These are phyloP conservation scores for Fraxinus latifolia DNA, from an alignment of 305 asterid species.

Conservation along the genomic window DNA sequence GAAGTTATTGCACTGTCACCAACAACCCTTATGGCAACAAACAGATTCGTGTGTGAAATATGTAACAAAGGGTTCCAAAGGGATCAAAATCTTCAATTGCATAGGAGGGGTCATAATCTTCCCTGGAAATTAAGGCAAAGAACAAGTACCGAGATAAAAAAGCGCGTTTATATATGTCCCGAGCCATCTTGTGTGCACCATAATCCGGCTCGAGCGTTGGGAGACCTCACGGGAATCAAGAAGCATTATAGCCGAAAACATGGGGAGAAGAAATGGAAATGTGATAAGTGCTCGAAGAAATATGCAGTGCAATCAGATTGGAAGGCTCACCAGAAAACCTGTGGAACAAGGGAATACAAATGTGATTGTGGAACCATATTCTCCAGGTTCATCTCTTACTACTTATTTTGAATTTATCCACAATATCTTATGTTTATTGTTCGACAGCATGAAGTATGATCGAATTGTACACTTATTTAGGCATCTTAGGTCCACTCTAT, in stretches of 20 bases:
- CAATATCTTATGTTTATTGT: not conserved
- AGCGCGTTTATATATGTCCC: conserved; percentile 85
- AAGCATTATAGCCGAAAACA: conserved; percentile 85
- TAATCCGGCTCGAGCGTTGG: conserved; percentile 66
- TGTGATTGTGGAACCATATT: conserved; percentile 92
- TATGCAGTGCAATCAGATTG: conserved; percentile 92
- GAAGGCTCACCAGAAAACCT: conserved; percentile 93
- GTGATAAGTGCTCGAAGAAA: conserved; percentile 73
- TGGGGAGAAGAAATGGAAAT: conserved; percentile 91
- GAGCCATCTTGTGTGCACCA: conserved; percentile 81
- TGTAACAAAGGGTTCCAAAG: conserved; percentile 84
- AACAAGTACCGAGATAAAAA: conserved; percentile 50
- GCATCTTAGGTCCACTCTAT: not conserved
- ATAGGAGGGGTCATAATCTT: conserved; percentile 82
- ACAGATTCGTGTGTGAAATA: conserved; percentile 76
- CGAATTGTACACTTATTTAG: not conserved
- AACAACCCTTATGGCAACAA: conserved; percentile 78
- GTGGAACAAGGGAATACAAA: conserved; percentile 78
- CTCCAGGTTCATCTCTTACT: conserved; percentile 52
- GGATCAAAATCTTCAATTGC: conserved; percentile 83
- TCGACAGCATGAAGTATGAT: not conserved
- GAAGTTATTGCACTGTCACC: conserved; percentile 85
- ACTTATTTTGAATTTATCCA: not conserved
- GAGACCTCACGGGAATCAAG: conserved; percentile 91
- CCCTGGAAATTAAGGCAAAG: conserved; percentile 88